Evolutionary conservation across 805 yeast species (phyloP), one percentile per base, ranked within the genome.

Genomic region (Kodamaea hsintzibuensis): DNA sequence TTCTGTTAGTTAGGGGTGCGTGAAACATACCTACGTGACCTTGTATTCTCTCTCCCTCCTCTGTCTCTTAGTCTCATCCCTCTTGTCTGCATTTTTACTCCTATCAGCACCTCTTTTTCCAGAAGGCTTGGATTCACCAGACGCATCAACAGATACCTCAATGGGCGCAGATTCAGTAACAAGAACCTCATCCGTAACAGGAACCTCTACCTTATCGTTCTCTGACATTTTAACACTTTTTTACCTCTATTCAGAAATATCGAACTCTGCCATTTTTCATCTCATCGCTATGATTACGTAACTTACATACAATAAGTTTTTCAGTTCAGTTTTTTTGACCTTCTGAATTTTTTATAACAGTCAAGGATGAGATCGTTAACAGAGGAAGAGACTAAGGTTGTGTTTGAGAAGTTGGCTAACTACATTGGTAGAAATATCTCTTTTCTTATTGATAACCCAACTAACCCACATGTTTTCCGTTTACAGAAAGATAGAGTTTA

Each of bases 391-490:
- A 93, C 99, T 43, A 91, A 89, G 70, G 93, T 88, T 14, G 96
- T 95, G 42, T 93, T 95, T 70, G 98, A 95, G 68, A 95, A 95
- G 73, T 82, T 95, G 54, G 98, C 98, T 57, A 93, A 88, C 70
- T 95, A 95, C 66, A 89, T 95, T 60, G 99, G 99, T n/a, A 82
- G 97, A 70, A 95, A 93, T 72, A 93, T 95, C 54, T 84, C 96
- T 5, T 85, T 85, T 57, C 76, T 95, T 55, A 90, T 95, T 55
- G 96, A 93, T 64, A 87, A 91, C 66, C 83, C 84, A 50, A 88
- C 88, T 60, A 89, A 89, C 62, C 96, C 96, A 16, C 96, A 91
- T 73, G 97, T 96, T 40, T 91, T 95, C 79, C 83, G 99, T 69
- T 79, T 95, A 56, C 99, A 95, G 70, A 95, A 95, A 71, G 98